Conservation (phyloP, 1,139 yeast genomes). For the Sugiyamaella paludigena region DNA sequence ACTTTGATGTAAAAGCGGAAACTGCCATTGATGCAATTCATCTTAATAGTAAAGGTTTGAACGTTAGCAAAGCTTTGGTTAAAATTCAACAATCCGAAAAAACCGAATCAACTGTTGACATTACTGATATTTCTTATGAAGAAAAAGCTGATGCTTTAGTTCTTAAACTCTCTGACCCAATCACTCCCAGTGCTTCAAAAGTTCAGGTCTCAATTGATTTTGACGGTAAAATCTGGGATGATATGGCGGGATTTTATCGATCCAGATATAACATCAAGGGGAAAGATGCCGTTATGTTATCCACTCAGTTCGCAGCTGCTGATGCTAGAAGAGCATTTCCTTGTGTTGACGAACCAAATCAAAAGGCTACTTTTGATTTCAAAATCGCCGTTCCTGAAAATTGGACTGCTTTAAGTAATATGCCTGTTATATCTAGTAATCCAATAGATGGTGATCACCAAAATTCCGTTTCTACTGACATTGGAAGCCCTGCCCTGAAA, state of each 20-base stretch:
- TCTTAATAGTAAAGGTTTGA: conserved; percentile 38
- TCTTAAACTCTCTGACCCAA: conserved; percentile 23
- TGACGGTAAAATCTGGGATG: conserved; percentile 51
- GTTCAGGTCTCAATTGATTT: conserved; percentile 43
- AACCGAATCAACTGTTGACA: conserved; percentile 21
- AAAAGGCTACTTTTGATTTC: conserved; percentile 77
- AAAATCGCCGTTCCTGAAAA: conserved; percentile 57
- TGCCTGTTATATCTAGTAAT: conserved; percentile 54
- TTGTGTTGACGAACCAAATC: conserved; percentile 82
- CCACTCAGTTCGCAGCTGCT: conserved; percentile 88
- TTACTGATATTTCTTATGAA: conserved; percentile 18
- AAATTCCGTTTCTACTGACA: conserved; percentile 21
- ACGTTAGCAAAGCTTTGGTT: conserved; percentile 17
- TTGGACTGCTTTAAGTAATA: conserved; percentile 72
- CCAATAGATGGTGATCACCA: conserved; percentile 47
- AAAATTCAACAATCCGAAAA: conserved; percentile 18
- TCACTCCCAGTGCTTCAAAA: conserved; percentile 28
- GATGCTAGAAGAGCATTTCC: conserved; percentile 92
- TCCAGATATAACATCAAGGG: conserved; percentile 63
- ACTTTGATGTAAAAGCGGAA: conserved; percentile 44
- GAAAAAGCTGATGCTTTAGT: conserved; percentile 14
- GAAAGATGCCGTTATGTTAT: conserved; percentile 61
- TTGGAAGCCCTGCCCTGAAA: conserved; percentile 29
- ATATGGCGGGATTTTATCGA: conserved; percentile 86
- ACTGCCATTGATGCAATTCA: conserved; percentile 33